Conservation (phyloP, 2,329 filamentous ascomycete genomes). For the Phaeosphaeria sp. region DNA sequence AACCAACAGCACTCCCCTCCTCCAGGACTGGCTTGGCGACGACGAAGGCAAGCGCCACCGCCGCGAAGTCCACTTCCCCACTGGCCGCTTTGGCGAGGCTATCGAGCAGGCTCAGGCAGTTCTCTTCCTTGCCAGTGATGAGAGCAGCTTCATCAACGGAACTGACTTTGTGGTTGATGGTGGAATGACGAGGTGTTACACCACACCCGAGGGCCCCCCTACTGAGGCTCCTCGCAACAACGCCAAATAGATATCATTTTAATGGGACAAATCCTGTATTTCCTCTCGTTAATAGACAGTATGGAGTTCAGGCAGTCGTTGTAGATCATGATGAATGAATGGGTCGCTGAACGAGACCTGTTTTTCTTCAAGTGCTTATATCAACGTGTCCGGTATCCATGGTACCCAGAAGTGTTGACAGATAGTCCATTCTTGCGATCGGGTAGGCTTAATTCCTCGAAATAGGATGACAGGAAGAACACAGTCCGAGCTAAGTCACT, state of each 20-base stretch:
- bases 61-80: constrained; percentile 88
- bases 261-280: background rate
- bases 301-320: constrained; percentile 5
- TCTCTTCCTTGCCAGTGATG: constrained; percentile 84
- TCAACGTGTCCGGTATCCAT: too few species aligned
- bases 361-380: too few species aligned
- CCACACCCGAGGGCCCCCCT: constrained; percentile 66
- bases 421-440: too few species aligned
- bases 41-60: constrained; percentile 80
- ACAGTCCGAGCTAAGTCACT: too few species aligned
- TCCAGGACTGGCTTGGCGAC: constrained; percentile 93
- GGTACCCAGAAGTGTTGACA: too few species aligned
- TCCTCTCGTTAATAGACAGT: background rate
- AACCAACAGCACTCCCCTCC: constrained; percentile 71
- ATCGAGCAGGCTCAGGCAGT: constrained; percentile 91
- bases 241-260: constrained; percentile 18
- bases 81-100: constrained; percentile 89
- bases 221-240: constrained; percentile 61
- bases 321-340: background rate
- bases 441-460: too few species aligned
- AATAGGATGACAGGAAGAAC: too few species aligned
- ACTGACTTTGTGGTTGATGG: constrained; percentile 95
- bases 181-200: constrained; percentile 91
- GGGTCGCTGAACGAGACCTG: too few species aligned
- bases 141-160: constrained; percentile 88